These are phyloP conservation scores for Limtongozyma cylindracea DNA, from an alignment of 805 yeast genomes.

Conservation along the genomic window DNA sequence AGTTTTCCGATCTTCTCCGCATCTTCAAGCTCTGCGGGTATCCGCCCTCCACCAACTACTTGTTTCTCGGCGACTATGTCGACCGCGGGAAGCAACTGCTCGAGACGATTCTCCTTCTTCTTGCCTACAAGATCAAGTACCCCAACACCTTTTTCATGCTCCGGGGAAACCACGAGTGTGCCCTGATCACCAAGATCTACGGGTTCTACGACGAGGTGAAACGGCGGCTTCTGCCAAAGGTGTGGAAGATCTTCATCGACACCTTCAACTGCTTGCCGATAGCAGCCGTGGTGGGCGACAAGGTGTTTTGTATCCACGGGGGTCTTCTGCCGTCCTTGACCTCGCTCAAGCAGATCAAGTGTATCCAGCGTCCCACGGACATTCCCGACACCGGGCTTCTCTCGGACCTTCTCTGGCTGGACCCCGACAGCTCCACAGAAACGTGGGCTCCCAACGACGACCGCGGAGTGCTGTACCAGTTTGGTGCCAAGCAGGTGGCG, in stretches of 20 bases:
- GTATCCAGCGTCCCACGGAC: slow-evolving; percentile 59
- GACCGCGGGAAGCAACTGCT: slow-evolving; percentile 33
- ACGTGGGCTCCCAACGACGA: slow-evolving; percentile 35
- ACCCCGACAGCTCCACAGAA: slow-evolving; percentile 28
- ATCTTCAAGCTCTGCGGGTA: slow-evolving; percentile 33
- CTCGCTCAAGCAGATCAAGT: slow-evolving; percentile 40
- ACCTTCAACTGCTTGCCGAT: slow-evolving; percentile 32
- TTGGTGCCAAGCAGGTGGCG: slow-evolving; percentile 51
- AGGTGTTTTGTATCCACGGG: slow-evolving; percentile 37
- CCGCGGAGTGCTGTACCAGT: slow-evolving; percentile 62
- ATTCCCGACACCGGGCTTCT: slow-evolving; percentile 59
- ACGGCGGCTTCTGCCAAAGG: slow-evolving; percentile 17
- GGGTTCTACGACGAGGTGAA: slow-evolving; percentile 40
- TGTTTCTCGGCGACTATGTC: slow-evolving; percentile 33
- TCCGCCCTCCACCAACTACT: slow-evolving; percentile 29
- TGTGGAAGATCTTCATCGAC: slow-evolving; percentile 27
- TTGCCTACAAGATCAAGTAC: slow-evolving; percentile 28
- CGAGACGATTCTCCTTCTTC: slow-evolving; percentile 23
- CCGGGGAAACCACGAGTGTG: slow-evolving; percentile 33
- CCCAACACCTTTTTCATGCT: slow-evolving; percentile 37
- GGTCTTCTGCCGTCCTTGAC: slow-evolving; percentile 54
- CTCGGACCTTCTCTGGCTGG: slow-evolving; percentile 67
- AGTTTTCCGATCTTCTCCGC: slow-evolving; percentile 24
- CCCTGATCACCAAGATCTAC: slow-evolving; percentile 30
- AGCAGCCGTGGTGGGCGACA: slow-evolving; percentile 34